Base-by-base conservation (phyloP, 495 filamentous ascomycete species). In the Achaetomiella virescens region DNA sequence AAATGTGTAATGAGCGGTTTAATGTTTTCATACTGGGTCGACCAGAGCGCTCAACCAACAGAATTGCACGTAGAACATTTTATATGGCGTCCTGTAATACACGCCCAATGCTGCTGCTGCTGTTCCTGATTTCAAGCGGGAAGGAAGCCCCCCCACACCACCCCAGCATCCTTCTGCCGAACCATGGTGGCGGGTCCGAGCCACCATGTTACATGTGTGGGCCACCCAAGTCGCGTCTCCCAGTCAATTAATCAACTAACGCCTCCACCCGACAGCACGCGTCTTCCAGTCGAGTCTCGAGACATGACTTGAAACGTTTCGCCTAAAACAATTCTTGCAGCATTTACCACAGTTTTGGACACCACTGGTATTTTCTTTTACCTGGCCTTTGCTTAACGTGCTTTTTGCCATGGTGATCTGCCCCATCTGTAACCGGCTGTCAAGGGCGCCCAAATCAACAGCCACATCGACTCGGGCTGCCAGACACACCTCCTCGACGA, bases 401-500 rank as follows among this genome's bases (percentile, higher is more conserved):
- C 53, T 12, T 33, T 17, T 41, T 14, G 42, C 41, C 51, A 65
- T 66, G 68, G 91, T 98, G 31, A 79, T 79, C 53, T 98, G 93
- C 66, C 93, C 93, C 6, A 88, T 91, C 53, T 98, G 93, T 72
- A 75, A 79, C 47, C 87, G 89, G 73, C 78, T 38, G 91, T 97
- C 58, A 81, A 84, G 48, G 74, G 86, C 50, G 61, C 73, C 51
- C 81, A 87, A 55, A 98, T 98, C 74, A 98, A 98, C 69, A 77
- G 79, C 47, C 93, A 98, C 67, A 83, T 98, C 61, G 93, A 98
- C 69, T 90, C 88, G 15, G 80, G 81, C 61, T 97, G 93, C 71
- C 70, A 83, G 61, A 73, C 68, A 17, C 83, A 83, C 55, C 37
- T 75, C 78, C 31, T 49, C 48, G 33, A 57, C 38, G 59, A 69